A percentile compares a stretch with the other conserved stretches of the same genome.
Conservation (phyloP, 495 filamentous ascomycete species). For the Poronia punctata region DNA sequence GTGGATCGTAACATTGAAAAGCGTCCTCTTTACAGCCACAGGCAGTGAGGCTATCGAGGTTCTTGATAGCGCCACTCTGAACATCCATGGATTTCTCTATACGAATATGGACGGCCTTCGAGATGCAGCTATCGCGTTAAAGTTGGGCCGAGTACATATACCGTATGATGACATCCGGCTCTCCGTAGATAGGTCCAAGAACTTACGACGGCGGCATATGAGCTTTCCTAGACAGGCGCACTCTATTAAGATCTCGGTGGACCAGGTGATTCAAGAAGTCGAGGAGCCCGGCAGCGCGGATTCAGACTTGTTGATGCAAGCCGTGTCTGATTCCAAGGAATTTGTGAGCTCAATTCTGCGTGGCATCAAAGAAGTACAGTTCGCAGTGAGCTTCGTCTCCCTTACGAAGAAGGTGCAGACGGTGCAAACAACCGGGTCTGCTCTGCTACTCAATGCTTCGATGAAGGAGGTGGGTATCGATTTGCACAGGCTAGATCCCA, state of each 20-base stretch:
- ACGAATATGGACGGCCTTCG: constrained; percentile 79
- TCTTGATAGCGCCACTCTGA: constrained; percentile 78
- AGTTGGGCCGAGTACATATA: constrained; percentile 81
- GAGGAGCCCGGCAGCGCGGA: constrained; percentile 65
- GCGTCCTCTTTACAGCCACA: constrained; percentile 79
- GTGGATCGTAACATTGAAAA: constrained; percentile 83
- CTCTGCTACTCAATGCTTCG: constrained; percentile 74
- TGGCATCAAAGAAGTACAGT: constrained; percentile 92
- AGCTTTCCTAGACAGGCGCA: constrained; percentile 23
- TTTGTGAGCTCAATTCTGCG: constrained; percentile 84
- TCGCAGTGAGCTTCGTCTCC: constrained; percentile 88
- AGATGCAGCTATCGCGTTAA: constrained; percentile 83
- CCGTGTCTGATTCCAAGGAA: constrained; percentile 87
- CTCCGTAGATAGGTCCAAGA: constrained; percentile 47
- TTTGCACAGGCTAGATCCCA: constrained; percentile 85
- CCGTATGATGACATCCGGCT: constrained; percentile 77
- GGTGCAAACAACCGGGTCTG: constrained; percentile 55
- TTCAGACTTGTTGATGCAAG: constrained; percentile 65
- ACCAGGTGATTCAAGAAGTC: constrained; percentile 72
- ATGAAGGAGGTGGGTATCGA: constrained; percentile 96
- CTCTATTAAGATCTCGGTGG: constrained; percentile 55
- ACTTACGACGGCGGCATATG: constrained; percentile 23
- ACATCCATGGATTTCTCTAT: constrained; percentile 89
- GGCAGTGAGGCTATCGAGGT: constrained; percentile 82
- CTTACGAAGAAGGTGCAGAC: constrained; percentile 69